A percentile compares a stretch with the other conserved stretches of the same genome.
Evolutionary conservation across 192 early-diverging fungal genomes (phyloP).

Genomic region (Endogone sp.): DNA sequence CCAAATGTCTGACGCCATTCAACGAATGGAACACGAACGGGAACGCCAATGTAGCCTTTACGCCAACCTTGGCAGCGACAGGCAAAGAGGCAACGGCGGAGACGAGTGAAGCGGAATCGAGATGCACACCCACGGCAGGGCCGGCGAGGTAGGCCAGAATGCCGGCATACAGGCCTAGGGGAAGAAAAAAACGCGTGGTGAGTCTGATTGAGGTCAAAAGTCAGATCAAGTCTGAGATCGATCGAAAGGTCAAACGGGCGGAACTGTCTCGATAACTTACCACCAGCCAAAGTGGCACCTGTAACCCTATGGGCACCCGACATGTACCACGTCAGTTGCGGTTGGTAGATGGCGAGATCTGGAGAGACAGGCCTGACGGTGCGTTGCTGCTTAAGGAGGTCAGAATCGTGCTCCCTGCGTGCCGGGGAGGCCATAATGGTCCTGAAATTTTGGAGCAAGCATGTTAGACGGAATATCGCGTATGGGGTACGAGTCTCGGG

Average conservation of each 20-base stretch:
- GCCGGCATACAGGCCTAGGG: conserved; percentile 65
- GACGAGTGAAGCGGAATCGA: conserved; percentile 65
- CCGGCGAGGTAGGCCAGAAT: conserved; percentile 65
- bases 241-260: not conserved
- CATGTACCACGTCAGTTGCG: conserved; percentile 81
- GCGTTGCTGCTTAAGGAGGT: conserved; percentile 45
- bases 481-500: too few relatives aligned
- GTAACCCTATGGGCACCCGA: conserved; percentile 73
- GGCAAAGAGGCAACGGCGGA: conserved; percentile 66
- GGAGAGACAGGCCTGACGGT: conserved; percentile 77
- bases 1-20: conserved; percentile 88
- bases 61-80: conserved; percentile 56
- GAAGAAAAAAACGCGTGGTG: not conserved
- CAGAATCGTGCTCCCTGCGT: conserved; percentile 25
- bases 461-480: not conserved
- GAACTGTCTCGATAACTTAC: conserved; percentile 37
- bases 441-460: conserved; percentile 11
- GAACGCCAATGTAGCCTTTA: conserved; percentile 66
- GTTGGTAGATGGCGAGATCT: conserved; percentile 86
- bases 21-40: conserved; percentile 81
- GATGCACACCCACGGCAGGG: conserved; percentile 54
- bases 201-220: not conserved
- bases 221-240: not conserved
- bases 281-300: conserved; percentile 63
- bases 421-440: conserved; percentile 19